Evolutionary conservation across 352 stramenopile genomes (phyloP), one percentile per base, ranked within the genome.

Genomic region (Thraustochytrium sp.): DNA sequence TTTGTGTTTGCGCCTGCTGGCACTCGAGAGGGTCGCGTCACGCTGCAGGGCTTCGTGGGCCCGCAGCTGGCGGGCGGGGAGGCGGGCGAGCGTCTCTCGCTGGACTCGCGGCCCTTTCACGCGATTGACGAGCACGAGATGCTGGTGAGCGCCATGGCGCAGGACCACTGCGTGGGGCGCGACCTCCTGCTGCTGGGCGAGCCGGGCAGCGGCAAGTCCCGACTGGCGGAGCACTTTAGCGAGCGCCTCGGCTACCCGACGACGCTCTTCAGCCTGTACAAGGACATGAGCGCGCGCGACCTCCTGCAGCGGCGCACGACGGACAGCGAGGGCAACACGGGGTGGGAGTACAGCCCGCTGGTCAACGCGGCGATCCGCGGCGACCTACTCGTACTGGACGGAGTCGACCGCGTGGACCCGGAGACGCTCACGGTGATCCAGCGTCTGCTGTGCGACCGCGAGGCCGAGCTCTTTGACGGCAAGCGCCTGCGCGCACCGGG

Each of bases 251-350:
- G 92, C 5, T 97, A 96, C 84, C 86, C 89, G 34, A 91, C 91
- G 4, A 89, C 97, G 80, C 84, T 97, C 18, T 96, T 98, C 64
- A 94, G 89, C 77, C 80, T 98, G 9, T 96, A 96, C 83, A 92
- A 93, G 72, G 95, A 98, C 77, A 95, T 98, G 90, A 97, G 91
- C 3, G 88, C 91, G 1, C 89, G 94, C 37, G 95, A 98, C 90
- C 89, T 98, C 8, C 87, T 98, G 37, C 91, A 96, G 80, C 88
- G 90, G 44, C 91, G 95, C 9, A 91, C 88, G 11, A 98, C 94
- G 0, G 92, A 97, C 73, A 87, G 87, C 5, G 86, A 86, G 3
- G 94, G 93, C 2, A 92, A 96, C 56, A 98, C 94, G 5, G 89
- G 77, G 9, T 98, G 95, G 95, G 90, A 94, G 83, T 89, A 97